These are phyloP conservation scores for Pontederia crassipes DNA, from an alignment of 176 grass and related monocot species.

Conservation along the genomic window DNA sequence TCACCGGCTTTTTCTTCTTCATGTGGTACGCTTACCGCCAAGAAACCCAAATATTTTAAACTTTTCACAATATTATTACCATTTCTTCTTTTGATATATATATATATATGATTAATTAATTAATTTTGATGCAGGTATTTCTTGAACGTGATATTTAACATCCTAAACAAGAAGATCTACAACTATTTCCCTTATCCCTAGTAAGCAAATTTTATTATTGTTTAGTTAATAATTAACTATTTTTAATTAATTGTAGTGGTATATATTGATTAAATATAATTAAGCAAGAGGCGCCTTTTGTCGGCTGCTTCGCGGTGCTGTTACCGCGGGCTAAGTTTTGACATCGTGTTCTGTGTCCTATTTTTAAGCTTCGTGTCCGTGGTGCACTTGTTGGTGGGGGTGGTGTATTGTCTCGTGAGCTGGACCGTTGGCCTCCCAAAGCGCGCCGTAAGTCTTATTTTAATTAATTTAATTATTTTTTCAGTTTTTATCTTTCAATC, in stretches of 20 bases:
- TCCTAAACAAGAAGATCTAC: slow-evolving; percentile 99
- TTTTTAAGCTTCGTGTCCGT: slow-evolving; percentile 68
- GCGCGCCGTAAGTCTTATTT: slow-evolving; percentile 62
- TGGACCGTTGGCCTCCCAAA: slow-evolving; percentile 84
- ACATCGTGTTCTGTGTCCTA: neutral
- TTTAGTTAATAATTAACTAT: too few species aligned
- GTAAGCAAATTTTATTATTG: slow-evolving; percentile 32
- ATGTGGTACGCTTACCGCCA: slow-evolving; percentile 44
- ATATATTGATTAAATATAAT: neutral
- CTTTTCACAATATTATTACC: neutral
- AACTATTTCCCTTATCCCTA: slow-evolving; percentile 99
- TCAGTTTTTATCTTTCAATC: too few species aligned
- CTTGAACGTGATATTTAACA: slow-evolving; percentile 99
- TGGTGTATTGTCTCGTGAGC: slow-evolving; percentile 64
- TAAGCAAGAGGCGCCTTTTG: neutral
- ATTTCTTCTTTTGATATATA: slow-evolving; percentile 13
- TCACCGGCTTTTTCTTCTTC: slow-evolving; percentile 99
- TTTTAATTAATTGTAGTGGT: too few species aligned
- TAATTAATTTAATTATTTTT: too few species aligned
- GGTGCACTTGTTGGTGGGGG: slow-evolving; percentile 72
- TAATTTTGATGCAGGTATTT: slow-evolving; percentile 55
- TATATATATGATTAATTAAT: slow-evolving; percentile 3
- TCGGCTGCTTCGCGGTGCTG: neutral
- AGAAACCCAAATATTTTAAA: neutral
- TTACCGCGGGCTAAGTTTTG: neutral